phyloP scores from a whole-genome alignment of 257 asterid species.

The Verbascum thapsus region DNA sequence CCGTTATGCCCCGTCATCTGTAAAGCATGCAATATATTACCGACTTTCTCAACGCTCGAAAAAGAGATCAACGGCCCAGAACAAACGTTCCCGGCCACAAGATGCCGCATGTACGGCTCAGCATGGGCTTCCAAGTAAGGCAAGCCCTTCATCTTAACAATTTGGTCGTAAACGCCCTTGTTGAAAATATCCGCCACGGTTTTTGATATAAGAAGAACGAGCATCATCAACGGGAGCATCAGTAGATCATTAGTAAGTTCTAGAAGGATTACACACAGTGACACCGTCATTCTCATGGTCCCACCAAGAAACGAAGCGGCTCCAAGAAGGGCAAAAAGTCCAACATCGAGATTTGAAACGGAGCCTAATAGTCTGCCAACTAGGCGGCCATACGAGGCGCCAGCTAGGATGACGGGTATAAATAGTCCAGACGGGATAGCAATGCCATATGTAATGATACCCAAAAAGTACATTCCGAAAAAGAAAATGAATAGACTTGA shows the following conservation, averaged over 20 bases:
- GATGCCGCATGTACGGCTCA: slow-evolving; percentile 86
- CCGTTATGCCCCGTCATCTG: slow-evolving; percentile 72
- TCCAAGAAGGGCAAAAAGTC: slow-evolving; percentile 85
- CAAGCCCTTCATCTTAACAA: slow-evolving; percentile 91
- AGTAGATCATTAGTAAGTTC: slow-evolving; percentile 85
- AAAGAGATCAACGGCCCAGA: slow-evolving; percentile 84
- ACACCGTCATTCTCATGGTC: slow-evolving; percentile 98
- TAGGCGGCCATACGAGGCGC: slow-evolving; percentile 93
- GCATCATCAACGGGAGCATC: slow-evolving; percentile 93
- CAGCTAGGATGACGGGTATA: slow-evolving; percentile 98
- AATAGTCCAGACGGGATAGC: slow-evolving; percentile 97
- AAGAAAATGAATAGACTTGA: slow-evolving; percentile 66
- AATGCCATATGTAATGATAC: slow-evolving; percentile 83
- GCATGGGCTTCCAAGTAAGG: slow-evolving; percentile 97
- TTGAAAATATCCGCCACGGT: slow-evolving; percentile 89
- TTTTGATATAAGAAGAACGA: slow-evolving; percentile 88
- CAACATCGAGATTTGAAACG: slow-evolving; percentile 65
- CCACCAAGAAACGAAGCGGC: slow-evolving; percentile 99
- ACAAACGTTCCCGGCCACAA: slow-evolving; percentile 85
- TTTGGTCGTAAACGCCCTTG: slow-evolving; percentile 89
- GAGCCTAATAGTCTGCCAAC: slow-evolving; percentile 69
- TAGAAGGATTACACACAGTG: slow-evolving; percentile 86
- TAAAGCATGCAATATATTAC: slow-evolving; percentile 65
- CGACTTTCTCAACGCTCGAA: slow-evolving; percentile 80
- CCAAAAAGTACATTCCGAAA: slow-evolving; percentile 59